Evolutionary conservation across 2,329 filamentous ascomycete genomes (phyloP), one percentile per base, ranked within the genome.

Genomic region (Periconia sp.): DNA sequence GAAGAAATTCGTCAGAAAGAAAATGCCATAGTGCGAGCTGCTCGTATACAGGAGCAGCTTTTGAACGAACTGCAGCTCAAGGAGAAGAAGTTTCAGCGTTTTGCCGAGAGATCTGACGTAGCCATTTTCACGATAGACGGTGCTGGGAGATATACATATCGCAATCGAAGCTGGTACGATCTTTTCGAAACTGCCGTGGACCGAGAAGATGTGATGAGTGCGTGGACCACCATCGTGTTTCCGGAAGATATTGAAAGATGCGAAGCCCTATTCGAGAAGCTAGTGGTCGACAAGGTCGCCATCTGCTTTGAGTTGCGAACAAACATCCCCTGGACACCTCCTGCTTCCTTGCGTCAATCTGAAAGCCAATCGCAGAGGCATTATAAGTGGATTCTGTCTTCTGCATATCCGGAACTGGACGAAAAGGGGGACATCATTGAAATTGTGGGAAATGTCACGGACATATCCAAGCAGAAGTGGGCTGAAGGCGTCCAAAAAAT

Each of bases 151-250:
- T 68, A 69, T 14, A 57, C 70, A 0, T 75, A 76, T 52, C 62
- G 72, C 2, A 78, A 78, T 40, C 66, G 76, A 37, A 63, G 68
- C 1, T 78, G 75, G 64, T 69, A 53, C 37, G 64, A 70, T 2
- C 70, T 77, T 41, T 63, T 76, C 5, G 49, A 49, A 11, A 49
- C 56, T 2, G 53, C 56, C 6, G 43, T 52, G 27, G 55, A 53
- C 5, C 40, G 57, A 13, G 19, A 61, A n/a, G 54, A 61, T 19
- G 58, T 68, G 3, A 51, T 42, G 2, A 54, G 58, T 2, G 62
- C 59, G 2, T 70, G 65, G 68, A 13, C 13, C 1, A 48, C 44
- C 20, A 52, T 62, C 11, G 53, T 57, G 10, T 63, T 66, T 27
- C 63, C 66, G 9, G 71, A 73, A 17, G 73, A 76, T 53, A 43